Evolutionary conservation across 805 yeast genomes (phyloP).

Genomic region (Millerozyma miso): DNA sequence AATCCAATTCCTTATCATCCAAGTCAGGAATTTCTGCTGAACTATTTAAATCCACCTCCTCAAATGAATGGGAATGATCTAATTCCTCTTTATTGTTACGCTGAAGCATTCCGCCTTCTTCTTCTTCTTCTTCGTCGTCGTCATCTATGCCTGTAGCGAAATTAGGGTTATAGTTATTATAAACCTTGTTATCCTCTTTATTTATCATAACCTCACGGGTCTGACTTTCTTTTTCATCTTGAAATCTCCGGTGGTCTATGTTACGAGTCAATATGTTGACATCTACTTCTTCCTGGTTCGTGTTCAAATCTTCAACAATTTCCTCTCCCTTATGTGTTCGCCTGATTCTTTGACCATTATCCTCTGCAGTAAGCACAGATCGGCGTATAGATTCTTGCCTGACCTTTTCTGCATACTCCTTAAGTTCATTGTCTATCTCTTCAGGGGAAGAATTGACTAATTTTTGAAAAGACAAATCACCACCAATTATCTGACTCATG

Average conservation of each 20-base stretch:
- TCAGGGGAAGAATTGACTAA: conserved; percentile 65
- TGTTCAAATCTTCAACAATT: conserved; percentile 48
- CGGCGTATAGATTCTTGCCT: conserved; percentile 65
- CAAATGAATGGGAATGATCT: conserved; percentile 8
- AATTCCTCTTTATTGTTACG: conserved; percentile 6
- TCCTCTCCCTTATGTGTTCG: conserved; percentile 89
- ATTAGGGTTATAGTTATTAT: conserved; percentile 18
- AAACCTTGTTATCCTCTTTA: conserved; percentile 5
- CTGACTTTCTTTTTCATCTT: conserved; percentile 13
- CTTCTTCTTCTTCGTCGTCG: conserved; percentile 13
- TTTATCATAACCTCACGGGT: conserved; percentile 7
- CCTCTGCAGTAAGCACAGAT: conserved; percentile 58
- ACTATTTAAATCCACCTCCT: conserved; percentile 2
- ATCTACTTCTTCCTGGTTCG: conserved; percentile 24
- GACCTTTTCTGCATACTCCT: conserved; percentile 65
- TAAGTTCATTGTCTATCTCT: conserved; percentile 77
- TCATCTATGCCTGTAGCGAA: conserved; percentile 25
- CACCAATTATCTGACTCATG: conserved; percentile 53
- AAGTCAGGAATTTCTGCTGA: conserved; percentile 10
- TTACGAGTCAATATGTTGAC: conserved; percentile 24
- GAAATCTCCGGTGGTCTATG: conserved; percentile 35
- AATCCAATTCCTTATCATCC: conserved; percentile 33
- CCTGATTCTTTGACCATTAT: conserved; percentile 54
- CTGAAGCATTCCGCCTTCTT: conserved; percentile 4
- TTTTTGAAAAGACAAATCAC: conserved; percentile 50